A percentile compares a stretch with the other conserved stretches of the same genome.
Conservation (phyloP, 495 filamentous ascomycete species). For the Tuber umbilicatum region DNA sequence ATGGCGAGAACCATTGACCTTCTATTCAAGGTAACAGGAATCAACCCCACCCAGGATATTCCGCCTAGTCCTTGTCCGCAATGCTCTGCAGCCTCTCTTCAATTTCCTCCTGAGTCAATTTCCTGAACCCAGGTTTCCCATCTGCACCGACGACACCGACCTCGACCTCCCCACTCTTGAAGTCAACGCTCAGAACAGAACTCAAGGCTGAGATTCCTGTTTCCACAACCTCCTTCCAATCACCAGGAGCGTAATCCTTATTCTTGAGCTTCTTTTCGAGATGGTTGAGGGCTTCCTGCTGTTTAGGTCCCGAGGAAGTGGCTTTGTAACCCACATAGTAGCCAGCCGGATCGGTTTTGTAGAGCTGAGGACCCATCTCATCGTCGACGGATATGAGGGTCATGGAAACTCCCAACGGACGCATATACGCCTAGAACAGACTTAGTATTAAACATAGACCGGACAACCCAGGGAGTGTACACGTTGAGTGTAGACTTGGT, state of each 20-base stretch:
- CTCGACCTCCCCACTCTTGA: conserved; percentile 98
- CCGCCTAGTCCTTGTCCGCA: conserved; percentile 83
- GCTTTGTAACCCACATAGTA: conserved; percentile 99
- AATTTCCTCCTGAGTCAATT: conserved; percentile 93
- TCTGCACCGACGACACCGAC: conserved; percentile 87
- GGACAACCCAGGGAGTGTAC: conserved; percentile 41
- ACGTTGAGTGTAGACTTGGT: conserved; percentile 96
- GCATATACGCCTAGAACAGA: conserved; percentile 71
- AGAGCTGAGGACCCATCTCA: conserved; percentile 90
- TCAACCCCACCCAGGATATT: neutral
- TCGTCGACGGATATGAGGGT: conserved; percentile 90
- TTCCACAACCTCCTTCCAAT: conserved; percentile 97
- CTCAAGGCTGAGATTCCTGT: conserved; percentile 88
- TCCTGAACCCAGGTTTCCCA: conserved; percentile 73
- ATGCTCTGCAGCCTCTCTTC: conserved; percentile 96
- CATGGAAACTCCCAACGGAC: conserved; percentile 87
- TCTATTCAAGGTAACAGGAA: neutral
- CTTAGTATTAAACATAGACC: conserved; percentile 9
- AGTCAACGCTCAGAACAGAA: conserved; percentile 94
- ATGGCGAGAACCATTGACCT: neutral
- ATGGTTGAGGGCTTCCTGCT: conserved; percentile 95
- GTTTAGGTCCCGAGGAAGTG: conserved; percentile 91
- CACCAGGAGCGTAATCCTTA: conserved; percentile 87
- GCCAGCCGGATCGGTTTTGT: conserved; percentile 95
- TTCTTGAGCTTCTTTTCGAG: conserved; percentile 99